Conservation (phyloP, 2,329 filamentous ascomycete species). For the Macroventuria anomochaeta region DNA sequence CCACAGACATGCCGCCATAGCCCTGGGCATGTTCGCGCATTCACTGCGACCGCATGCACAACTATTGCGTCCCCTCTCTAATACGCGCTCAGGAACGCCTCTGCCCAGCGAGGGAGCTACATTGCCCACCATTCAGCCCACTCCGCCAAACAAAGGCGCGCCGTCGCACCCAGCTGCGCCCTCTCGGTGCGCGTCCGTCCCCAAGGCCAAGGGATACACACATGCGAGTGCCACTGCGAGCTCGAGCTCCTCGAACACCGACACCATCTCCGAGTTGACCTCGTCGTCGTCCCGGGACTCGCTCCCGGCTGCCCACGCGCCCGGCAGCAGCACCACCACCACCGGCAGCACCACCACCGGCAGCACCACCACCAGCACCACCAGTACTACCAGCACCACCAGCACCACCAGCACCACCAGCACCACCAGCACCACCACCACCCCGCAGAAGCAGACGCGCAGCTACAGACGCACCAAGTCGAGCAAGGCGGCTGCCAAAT, state of each 20-base stretch:
- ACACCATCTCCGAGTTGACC: constrained; percentile 39
- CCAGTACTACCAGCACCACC: no score
- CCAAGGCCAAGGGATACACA: constrained; percentile 24
- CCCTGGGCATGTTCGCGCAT: constrained; percentile 14
- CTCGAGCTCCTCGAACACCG: constrained; percentile 35
- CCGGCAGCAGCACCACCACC: no score
- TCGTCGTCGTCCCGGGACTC: constrained; percentile 40
- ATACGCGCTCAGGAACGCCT: constrained; percentile 30
- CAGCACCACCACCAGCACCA: no score
- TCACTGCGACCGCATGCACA: background rate
- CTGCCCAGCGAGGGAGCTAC: constrained; percentile 17
- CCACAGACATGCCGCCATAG: constrained; percentile 2
- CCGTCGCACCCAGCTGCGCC: constrained; percentile 24
- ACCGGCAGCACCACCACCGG: no score
- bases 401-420: background rate
- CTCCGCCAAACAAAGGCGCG: constrained; percentile 39
- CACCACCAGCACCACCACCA: constrained; percentile 4
- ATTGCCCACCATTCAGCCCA: constrained; percentile 39
- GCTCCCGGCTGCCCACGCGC: constrained; percentile 32
- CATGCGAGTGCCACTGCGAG: constrained; percentile 38
- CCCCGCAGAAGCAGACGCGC: constrained; percentile 38
- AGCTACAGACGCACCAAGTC: constrained; percentile 37
- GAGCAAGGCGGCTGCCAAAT: constrained; percentile 33
- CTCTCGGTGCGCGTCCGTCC: constrained; percentile 19
- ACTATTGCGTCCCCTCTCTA: no score